A percentile compares a stretch with the other conserved stretches of the same genome.
phyloP scores from a whole-genome alignment of 768 basidiomycete species.

The Mycena vitilis region DNA sequence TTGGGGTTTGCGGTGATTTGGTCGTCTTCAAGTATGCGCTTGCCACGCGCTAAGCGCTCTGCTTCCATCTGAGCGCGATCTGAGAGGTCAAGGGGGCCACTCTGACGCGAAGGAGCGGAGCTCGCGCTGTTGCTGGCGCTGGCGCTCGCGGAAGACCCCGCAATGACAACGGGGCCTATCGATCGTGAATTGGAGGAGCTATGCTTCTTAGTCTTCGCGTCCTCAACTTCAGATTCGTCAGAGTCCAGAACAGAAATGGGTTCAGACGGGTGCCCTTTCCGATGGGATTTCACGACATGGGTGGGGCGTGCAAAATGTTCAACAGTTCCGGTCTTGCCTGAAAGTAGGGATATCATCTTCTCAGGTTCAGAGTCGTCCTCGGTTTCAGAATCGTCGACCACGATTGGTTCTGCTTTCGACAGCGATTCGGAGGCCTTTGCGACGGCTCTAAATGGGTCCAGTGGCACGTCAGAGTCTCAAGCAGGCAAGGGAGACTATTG shows the following conservation, averaged over 20 bases:
- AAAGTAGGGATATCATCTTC: neutral
- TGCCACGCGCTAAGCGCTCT: constrained; percentile 80
- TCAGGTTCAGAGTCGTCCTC: constrained; percentile 19
- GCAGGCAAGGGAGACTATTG: neutral
- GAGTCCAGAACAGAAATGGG: constrained; percentile 11
- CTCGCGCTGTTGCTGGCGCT: neutral
- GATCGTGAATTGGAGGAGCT: neutral
- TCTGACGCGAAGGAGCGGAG: constrained; percentile 4
- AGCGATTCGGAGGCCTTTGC: neutral
- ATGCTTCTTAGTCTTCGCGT: neutral
- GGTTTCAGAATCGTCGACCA: constrained; percentile 23
- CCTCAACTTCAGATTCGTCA: constrained; percentile 12
- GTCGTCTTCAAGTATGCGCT: constrained; percentile 57
- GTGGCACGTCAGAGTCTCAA: neutral
- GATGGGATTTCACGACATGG: neutral
- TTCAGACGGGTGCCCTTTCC: constrained; percentile 4
- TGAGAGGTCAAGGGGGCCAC: constrained; percentile 47
- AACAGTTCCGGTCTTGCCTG: neutral
- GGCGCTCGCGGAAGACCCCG: neutral
- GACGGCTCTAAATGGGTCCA: neutral
- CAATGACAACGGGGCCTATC: too few species aligned
- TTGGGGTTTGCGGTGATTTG: constrained; percentile 40
- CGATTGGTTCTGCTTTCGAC: constrained; percentile 4
- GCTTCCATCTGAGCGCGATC: constrained; percentile 85
- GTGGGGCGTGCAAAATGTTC: neutral